Percentiles rank a stretch among this genome's conserved stretches.
phyloP scores from a whole-genome alignment of 2,329 filamentous ascomycete genomes.

The Fusarium bulbicola region DNA sequence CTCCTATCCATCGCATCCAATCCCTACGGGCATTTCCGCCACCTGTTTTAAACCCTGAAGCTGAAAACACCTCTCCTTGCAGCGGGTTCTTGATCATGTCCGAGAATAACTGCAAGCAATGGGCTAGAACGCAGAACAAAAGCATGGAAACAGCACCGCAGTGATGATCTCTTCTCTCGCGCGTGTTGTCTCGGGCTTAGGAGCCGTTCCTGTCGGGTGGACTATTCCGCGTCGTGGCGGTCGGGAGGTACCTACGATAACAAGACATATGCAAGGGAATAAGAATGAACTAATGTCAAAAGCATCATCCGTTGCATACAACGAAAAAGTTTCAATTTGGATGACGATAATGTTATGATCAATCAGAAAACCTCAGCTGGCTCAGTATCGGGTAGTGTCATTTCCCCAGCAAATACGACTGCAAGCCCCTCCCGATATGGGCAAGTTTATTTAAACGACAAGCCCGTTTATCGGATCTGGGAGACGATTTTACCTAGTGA shows the following conservation, averaged over 20 bases:
- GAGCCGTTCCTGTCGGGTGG: not conserved
- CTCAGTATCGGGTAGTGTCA: not conserved
- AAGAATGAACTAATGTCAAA: not conserved
- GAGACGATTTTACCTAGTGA: not conserved
- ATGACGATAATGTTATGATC: not conserved
- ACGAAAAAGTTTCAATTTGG: not conserved
- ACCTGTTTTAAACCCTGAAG: slow-evolving; percentile 6
- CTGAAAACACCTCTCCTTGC: not conserved
- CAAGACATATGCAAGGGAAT: slow-evolving; percentile 24
- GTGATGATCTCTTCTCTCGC: not conserved
- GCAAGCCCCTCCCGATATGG: slow-evolving; percentile 20
- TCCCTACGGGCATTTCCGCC: not conserved
- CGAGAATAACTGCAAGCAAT: not conserved
- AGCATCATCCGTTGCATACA: not conserved
- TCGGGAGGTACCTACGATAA: slow-evolving; percentile 4
- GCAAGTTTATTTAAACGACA: slow-evolving; percentile 5
- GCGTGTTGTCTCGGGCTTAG: slow-evolving; percentile 26
- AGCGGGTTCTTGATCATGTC: not conserved
- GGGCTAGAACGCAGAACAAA: not conserved
- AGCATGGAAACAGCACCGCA: not conserved
- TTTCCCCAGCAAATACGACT: slow-evolving; percentile 6
- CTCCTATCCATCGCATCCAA: not conserved
- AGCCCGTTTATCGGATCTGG: not conserved
- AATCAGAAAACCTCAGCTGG: slow-evolving; percentile 3
- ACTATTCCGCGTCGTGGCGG: not conserved